These are phyloP conservation scores for Cunninghamia lanceolata DNA, from an alignment of 75 land plant species.

Conservation along the genomic window DNA sequence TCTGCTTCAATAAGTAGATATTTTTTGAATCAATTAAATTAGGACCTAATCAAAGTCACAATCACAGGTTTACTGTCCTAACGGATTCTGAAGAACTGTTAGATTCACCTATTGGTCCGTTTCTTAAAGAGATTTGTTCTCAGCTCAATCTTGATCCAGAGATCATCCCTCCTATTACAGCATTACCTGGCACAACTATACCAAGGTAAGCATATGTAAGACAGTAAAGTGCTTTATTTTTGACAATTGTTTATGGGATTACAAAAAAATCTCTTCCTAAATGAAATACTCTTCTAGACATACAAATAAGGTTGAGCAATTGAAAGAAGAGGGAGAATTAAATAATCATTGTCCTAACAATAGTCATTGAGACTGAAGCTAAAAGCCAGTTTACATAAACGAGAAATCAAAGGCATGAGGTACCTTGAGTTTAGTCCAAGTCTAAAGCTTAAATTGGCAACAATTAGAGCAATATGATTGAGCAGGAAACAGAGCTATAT, in stretches of 20 bases:
- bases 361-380: neutral
- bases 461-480: neutral
- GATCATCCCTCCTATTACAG: slow-evolving; percentile 29
- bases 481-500: neutral
- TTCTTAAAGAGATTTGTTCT: slow-evolving; percentile 17
- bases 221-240: neutral
- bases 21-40: neutral
- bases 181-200: slow-evolving; percentile 33
- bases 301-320: neutral
- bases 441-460: neutral
- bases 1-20: neutral
- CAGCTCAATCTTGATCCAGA: slow-evolving; percentile 16
- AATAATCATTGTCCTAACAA: neutral
- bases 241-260: neutral
- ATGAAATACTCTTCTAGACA: neutral
- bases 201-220: slow-evolving; percentile 28
- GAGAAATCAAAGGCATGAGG: neutral
- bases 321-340: neutral
- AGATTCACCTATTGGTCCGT: slow-evolving; percentile 34
- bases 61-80: slow-evolving; percentile 29
- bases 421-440: neutral
- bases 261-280: neutral
- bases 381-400: neutral
- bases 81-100: slow-evolving; percentile 29
- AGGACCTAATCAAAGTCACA: neutral